phyloP scores from a whole-genome alignment of 2,329 filamentous ascomycete species.

The Sclerotinia borealis region DNA sequence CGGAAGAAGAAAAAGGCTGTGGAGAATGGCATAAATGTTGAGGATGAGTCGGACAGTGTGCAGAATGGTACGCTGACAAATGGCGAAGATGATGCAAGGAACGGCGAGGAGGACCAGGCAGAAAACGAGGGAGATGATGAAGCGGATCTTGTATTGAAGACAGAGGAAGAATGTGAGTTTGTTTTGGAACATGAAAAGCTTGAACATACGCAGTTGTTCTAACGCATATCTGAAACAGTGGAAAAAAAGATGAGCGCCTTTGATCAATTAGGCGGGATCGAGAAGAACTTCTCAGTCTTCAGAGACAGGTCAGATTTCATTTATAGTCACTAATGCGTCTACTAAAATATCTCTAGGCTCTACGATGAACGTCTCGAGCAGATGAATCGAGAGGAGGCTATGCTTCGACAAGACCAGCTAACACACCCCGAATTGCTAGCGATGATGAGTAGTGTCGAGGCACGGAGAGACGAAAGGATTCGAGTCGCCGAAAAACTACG shows the following conservation, averaged over 20 bases:
- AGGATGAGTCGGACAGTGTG: constrained; percentile 20
- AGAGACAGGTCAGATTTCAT: constrained; percentile 59
- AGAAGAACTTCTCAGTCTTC: constrained; percentile 82
- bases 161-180: constrained; percentile 58
- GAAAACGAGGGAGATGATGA: constrained; percentile 51
- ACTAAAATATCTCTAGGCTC: constrained; percentile 48
- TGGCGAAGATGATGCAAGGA: constrained; percentile 33
- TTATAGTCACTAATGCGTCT: background rate
- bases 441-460: constrained; percentile 82
- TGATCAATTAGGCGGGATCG: constrained; percentile 72
- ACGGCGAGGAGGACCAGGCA: constrained; percentile 44
- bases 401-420: constrained; percentile 52
- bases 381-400: constrained; percentile 64
- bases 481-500: constrained; percentile 67
- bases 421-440: constrained; percentile 88
- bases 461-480: constrained; percentile 73
- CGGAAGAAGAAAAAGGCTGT: constrained; percentile 33
- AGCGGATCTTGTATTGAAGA: constrained; percentile 50
- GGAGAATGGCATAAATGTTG: constrained; percentile 25
- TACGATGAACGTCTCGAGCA: constrained; percentile 83
- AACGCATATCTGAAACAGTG: constrained; percentile 44
- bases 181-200: background rate
- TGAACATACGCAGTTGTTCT: background rate
- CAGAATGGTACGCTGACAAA: constrained; percentile 22
- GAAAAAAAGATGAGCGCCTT: constrained; percentile 74